Evolutionary conservation across 768 basidiomycete genomes (phyloP), one percentile per base, ranked within the genome.

Genomic region (Terana coerulea): DNA sequence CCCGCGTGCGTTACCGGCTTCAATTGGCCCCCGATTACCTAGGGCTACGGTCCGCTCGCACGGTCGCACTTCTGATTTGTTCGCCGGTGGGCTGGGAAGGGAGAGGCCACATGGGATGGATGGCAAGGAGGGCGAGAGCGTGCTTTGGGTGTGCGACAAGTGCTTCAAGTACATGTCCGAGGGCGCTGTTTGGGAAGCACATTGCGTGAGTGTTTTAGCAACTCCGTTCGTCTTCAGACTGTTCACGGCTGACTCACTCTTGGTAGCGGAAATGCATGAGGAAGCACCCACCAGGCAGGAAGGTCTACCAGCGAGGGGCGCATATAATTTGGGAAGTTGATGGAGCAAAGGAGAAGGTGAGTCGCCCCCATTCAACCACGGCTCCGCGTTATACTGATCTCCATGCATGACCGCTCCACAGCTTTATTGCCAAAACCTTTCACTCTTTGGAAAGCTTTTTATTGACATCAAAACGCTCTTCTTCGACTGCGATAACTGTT

Each of bases 161-260:
- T 99, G 95, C 71, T 97, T 98, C 83, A 98, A 97, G 71, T 99
- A 99, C 64, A 91, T 94, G 86, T 73, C 82, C 2, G 86, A 91
- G 40, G 79, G 81, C 14, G 67, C 71, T 1, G 72, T 75, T 19
- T 95, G 88, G 83, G 86, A 83, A 54, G 74, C 85, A 54, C 86
- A 89, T 59, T 75, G 79, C 36, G 78, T 86, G 60, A 61, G 79
- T 68, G 7, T 28, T n/a, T 8, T 7, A 4, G 19, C 26, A 35
- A n/a, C n/a, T n/a, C n/a, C n/a, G n/a, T n/a, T n/a, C 14, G 15
- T 37, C 1, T 34, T 21, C 15, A 21, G 40, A 25, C 53, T 55
- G 19, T 48, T 51, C 21, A 55, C 42, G 36, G n/a, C 35, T 5
- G 44, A 55, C 62, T 25, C 43, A 66, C 53, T 47, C 9, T n/a